These are phyloP conservation scores for Rhodotorula toruloides DNA, from an alignment of 768 basidiomycete genomes.

Conservation along the genomic window DNA sequence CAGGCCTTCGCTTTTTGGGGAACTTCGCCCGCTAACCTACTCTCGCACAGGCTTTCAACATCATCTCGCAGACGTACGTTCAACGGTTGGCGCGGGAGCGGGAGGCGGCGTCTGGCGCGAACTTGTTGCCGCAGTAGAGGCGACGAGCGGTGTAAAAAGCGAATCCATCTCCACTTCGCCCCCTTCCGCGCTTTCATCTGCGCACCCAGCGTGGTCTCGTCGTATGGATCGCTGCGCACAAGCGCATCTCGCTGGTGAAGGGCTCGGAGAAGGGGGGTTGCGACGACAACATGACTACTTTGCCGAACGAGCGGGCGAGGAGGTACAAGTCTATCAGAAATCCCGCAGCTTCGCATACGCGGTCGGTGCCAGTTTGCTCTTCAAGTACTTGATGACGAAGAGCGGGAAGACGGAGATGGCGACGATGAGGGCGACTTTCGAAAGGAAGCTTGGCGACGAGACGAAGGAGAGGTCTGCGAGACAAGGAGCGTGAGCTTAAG, in stretches of 20 bases:
- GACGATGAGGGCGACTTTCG: conserved; percentile 94
- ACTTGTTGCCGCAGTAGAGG: neutral
- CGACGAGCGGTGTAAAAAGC: no score
- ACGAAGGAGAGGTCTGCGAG: conserved; percentile 82
- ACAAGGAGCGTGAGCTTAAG: neutral
- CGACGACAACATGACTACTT: neutral
- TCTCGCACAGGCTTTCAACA: neutral
- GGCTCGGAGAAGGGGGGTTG: neutral
- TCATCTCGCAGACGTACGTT: conserved; percentile 25
- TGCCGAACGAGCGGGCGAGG: neutral
- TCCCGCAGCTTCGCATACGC: conserved; percentile 74
- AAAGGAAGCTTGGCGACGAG: conserved; percentile 74
- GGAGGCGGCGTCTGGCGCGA: conserved; percentile 2
- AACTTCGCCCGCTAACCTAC: no score
- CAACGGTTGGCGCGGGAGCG: conserved; percentile 32
- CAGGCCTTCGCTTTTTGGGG: no score
- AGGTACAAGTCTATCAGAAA: neutral
- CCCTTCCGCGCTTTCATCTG: neutral
- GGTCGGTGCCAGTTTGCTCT: conserved; percentile 80
- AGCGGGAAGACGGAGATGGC: conserved; percentile 87
- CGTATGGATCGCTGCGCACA: no score
- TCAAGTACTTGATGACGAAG: conserved; percentile 81
- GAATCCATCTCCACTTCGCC: neutral
- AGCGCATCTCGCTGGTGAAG: no score
- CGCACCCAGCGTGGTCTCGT: no score